Conservation (phyloP, 176 grass and related monocot species). For the Lolium rigidum region DNA sequence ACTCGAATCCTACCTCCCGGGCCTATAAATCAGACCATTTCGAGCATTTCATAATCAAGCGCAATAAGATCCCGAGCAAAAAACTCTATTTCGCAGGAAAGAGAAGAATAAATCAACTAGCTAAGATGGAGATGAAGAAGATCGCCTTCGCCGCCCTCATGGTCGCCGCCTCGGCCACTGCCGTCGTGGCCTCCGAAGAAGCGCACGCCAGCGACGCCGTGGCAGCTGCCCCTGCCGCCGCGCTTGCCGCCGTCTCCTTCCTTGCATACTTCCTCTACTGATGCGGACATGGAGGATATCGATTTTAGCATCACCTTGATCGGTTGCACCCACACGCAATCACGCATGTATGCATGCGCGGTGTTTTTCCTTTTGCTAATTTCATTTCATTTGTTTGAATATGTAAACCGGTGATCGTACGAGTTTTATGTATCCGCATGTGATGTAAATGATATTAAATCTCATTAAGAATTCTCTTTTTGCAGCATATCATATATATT, state of each 20-base stretch:
- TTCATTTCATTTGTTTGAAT: background rate
- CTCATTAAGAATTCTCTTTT: background rate
- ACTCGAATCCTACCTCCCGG: background rate
- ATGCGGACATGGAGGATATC: background rate
- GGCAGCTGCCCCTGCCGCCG: background rate
- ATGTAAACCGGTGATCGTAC: background rate
- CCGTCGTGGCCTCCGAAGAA: background rate
- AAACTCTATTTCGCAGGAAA: background rate
- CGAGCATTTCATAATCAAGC: background rate
- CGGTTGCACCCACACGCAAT: background rate
- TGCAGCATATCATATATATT: background rate
- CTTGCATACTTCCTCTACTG: constrained; percentile 19
- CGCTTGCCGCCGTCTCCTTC: background rate
- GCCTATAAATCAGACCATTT: background rate
- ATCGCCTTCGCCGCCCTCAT: constrained; percentile 10
- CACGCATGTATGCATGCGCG: constrained; percentile 11
- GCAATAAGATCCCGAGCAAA: constrained; percentile 3
- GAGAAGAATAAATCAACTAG: background rate
- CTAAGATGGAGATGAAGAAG: constrained; percentile 23
- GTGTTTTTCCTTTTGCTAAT: background rate
- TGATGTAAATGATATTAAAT: background rate
- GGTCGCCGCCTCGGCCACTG: constrained; percentile 14
- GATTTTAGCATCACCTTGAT: constrained; percentile 2
- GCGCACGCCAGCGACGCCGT: background rate
- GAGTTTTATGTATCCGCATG: background rate